Base-by-base conservation (phyloP, 208 protist species). In the Trypanosoma mega region DNA sequence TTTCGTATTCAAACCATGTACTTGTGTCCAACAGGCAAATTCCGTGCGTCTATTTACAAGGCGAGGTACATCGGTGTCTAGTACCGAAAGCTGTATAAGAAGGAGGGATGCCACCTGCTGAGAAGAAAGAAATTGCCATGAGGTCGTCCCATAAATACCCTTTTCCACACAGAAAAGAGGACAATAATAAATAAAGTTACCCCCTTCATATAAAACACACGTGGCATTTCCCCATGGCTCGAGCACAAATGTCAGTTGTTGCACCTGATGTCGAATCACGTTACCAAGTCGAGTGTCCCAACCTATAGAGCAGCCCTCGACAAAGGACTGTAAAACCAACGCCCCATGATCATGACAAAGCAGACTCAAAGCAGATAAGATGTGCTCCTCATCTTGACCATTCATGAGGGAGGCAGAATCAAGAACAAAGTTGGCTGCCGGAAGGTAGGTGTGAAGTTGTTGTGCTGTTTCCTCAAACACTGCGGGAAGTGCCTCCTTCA, bases 251-350 rank as follows among this genome's bases (percentile, higher is more conserved):
- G 51, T 70, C 23, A 93, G 45, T 63, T 80, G 68, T 20, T 63
- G 63, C 37, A 93, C 80, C 37, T 80, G 67, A 3, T 68, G 70
- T 6, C 89, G 80, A 21, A 91, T 68, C 12, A 76, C 39, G n/a
- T 68, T 68, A 11, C 89, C 89, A 1, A 95, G 59, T 29, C 68
- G 48, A 11, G 76, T 86, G 65, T 90, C 80, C 83, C 89, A 95
- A 18, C 89, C 89, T 18, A 87, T 73, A 29, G 72, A 75, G 39
- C 90, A 63, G 3, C 85, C 81, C 21, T 85, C 77, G 14, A 93
- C 61, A 9, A 95, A 65, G 18, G 76, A 81, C 68, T 93, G 75
- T 54, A 95, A 72, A 9, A 93, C 83, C 48, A 76, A 68, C 24
- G 69, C 48, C 60, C 89, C 83, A 37, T 80, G 62, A 33, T 73